Base-by-base conservation (phyloP, 73 alveolate species). In the Paramecium primaurelia region DNA sequence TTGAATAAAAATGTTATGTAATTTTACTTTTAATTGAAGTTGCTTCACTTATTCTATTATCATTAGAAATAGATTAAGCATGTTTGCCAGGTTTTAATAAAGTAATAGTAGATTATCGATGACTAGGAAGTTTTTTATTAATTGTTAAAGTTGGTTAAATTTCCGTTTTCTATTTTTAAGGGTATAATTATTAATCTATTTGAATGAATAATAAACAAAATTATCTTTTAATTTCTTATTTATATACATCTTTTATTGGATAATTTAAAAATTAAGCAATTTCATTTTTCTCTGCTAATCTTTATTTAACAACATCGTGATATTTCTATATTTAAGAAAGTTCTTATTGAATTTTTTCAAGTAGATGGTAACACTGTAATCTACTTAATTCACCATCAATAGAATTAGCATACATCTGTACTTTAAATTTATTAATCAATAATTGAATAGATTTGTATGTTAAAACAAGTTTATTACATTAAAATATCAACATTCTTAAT, bases 371-470 rank as follows among this genome's bases (percentile, higher is more conserved):
- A 64, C 84, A 64, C 26, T 64, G 51, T 64, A 64, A 26, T 11
- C 84, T 64, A 28, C 47, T 64, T 12, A 64, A 34, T 64, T 64
- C 84, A 10, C 49, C 84, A 64, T 64, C 84, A 14, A 34, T 25
- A 28, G 84, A 64, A 32, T 28, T 64, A 64, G 84, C 84, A 64
- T 64, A 64, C 0, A 64, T 64, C 26, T 64, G 84, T 25, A 64
- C 84, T 64, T 64, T 64, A 64, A 64, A 64, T 64, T 64, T 64
- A 28, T 64, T 64, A 34, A 64, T 64, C 49, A 64, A 64, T n/a
- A 64, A 64, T 64, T 64, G 30, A 32, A 64, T 10, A 64, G 84
- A 12, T 64, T 64, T 64, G 30, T 64, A 25, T 3, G 84, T 64
- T 64, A 12, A 28, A 64, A 64, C 84, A 1, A 64, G 28, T 64